Percentiles rank a stretch among this genome's conserved stretches.
These are phyloP conservation scores for Stipa capillata DNA, from an alignment of 176 grass and related monocot genomes.

Conservation along the genomic window DNA sequence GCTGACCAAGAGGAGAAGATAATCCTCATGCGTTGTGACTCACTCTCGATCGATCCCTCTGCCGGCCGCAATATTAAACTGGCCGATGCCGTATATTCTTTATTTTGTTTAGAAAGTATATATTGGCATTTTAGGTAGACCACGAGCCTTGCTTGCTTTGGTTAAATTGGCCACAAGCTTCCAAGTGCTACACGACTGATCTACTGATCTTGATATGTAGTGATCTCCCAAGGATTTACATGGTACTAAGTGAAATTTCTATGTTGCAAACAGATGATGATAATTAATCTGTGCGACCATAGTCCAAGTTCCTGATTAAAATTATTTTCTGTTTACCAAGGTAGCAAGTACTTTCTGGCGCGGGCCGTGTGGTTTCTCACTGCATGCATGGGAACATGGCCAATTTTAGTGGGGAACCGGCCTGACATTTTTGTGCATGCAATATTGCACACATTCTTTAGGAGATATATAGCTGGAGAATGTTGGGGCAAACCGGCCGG, in stretches of 20 bases:
- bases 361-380: too few relatives aligned
- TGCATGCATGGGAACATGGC: neutral
- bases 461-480: neutral
- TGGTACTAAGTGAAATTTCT: too few relatives aligned
- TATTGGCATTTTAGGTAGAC: neutral
- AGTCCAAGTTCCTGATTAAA: too few relatives aligned
- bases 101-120: too few relatives aligned
- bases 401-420: neutral
- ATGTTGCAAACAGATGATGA: too few relatives aligned
- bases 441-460: neutral
- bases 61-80: neutral
- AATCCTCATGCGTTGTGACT: neutral
- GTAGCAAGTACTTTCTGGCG: too few relatives aligned
- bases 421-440: neutral
- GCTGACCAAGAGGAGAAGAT: neutral
- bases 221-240: too few relatives aligned
- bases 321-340: too few relatives aligned
- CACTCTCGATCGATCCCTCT: neutral
- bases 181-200: neutral
- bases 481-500: neutral
- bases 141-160: neutral
- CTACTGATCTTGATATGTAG: too few relatives aligned
- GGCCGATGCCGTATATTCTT: neutral
- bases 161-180: too few relatives aligned
- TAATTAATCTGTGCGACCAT: too few relatives aligned